phyloP scores from a whole-genome alignment of 495 filamentous ascomycete genomes.

The Parmelia sp. region DNA sequence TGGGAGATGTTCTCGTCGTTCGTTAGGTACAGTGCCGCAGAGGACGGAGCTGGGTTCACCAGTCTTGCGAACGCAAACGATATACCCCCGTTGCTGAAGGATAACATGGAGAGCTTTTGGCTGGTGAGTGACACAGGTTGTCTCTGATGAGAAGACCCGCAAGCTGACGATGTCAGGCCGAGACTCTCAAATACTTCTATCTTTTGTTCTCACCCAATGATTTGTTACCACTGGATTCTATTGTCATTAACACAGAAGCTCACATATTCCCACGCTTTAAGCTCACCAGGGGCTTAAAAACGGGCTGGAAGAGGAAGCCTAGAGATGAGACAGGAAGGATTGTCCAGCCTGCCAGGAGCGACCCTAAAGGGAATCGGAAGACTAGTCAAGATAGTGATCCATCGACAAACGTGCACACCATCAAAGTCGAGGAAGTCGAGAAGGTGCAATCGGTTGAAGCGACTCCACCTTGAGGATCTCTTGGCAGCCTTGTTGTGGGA shows the following conservation, averaged over 20 bases:
- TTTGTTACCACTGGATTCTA: conserved; percentile 71
- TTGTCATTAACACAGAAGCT: conserved; percentile 94
- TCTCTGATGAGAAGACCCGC: background rate
- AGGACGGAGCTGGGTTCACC: conserved; percentile 64
- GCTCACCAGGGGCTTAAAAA: conserved; percentile 67
- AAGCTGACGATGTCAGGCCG: conserved; percentile 50
- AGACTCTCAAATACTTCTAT: conserved; percentile 98
- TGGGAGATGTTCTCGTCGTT: conserved; percentile 98
- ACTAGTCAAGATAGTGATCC: background rate
- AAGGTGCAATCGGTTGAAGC: background rate
- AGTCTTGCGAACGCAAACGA: conserved; percentile 69
- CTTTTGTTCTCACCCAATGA: conserved; percentile 84
- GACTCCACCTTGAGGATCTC: background rate
- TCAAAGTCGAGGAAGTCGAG: conserved; percentile 6
- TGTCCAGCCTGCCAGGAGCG: conserved; percentile 19
- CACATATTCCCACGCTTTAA: conserved; percentile 86
- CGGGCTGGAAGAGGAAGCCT: conserved; percentile 77
- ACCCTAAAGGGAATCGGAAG: conserved; percentile 7
- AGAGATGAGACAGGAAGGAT: conserved; percentile 40
- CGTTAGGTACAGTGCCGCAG: conserved; percentile 69
- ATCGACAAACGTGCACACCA: background rate
- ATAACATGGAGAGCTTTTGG: conserved; percentile 97
- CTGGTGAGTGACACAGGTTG: conserved; percentile 48
- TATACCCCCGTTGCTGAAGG: conserved; percentile 55
- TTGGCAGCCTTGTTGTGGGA: background rate